These are phyloP conservation scores for Metrosideros polymorpha DNA, from an alignment of 441 rosid genomes.

Conservation along the genomic window DNA sequence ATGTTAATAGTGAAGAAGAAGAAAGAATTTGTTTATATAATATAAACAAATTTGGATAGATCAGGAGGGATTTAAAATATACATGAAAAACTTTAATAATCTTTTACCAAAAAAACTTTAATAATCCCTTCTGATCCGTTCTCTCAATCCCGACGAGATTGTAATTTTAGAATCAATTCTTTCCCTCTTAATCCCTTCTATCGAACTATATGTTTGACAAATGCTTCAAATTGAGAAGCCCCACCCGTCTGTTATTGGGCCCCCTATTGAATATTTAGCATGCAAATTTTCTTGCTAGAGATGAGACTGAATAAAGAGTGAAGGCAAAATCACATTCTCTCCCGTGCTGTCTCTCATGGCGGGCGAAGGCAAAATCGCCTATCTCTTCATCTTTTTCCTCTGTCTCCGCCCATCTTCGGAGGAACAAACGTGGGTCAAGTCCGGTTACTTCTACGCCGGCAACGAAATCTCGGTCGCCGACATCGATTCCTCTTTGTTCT, in stretches of 20 bases:
- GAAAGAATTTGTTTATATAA: too few relatives aligned
- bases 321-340: too few relatives aligned
- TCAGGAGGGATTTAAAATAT: too few relatives aligned
- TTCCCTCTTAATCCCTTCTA: background rate
- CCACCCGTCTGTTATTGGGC: too few relatives aligned
- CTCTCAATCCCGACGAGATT: background rate
- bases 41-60: too few relatives aligned
- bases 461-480: background rate
- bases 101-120: background rate
- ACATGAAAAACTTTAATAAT: background rate
- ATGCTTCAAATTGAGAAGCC: too few relatives aligned
- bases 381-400: background rate
- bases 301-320: too few relatives aligned
- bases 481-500: background rate
- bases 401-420: background rate
- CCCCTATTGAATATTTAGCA: too few relatives aligned
- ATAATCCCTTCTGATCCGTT: background rate
- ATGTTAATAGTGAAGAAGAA: too few relatives aligned
- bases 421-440: background rate
- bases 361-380: background rate
- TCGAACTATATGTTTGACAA: too few relatives aligned
- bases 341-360: background rate
- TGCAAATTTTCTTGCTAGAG: too few relatives aligned
- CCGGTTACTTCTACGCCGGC: conserved; percentile 4
- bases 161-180: background rate